Evolutionary conservation across 805 yeast genomes (phyloP).

Genomic region (Huiozyma sinensis): DNA sequence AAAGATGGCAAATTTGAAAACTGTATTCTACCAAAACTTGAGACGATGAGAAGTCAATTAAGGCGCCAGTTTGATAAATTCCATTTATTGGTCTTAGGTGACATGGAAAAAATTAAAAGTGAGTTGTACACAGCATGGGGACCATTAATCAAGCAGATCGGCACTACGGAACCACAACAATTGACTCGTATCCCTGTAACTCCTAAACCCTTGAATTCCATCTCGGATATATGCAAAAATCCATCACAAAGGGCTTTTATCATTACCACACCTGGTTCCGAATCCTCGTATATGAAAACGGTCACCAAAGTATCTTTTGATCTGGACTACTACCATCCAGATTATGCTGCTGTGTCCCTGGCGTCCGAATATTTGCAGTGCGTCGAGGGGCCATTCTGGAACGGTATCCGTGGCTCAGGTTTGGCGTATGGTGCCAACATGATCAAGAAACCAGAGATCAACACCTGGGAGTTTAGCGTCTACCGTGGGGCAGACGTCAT

Average conservation of each 20-base stretch:
- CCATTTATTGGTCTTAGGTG: conserved; percentile 64
- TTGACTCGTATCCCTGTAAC: conserved; percentile 24
- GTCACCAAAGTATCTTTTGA: conserved; percentile 46
- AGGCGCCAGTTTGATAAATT: conserved; percentile 41
- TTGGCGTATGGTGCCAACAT: conserved; percentile 81
- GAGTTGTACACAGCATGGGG: conserved; percentile 21
- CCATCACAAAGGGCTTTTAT: conserved; percentile 47
- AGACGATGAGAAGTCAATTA: conserved; percentile 43
- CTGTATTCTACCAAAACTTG: conserved; percentile 24
- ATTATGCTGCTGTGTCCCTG: conserved; percentile 58
- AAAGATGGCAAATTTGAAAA: conserved; percentile 42
- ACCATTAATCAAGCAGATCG: conserved; percentile 11
- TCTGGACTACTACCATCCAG: conserved; percentile 38
- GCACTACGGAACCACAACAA: not conserved
- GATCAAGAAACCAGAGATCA: conserved; percentile 49
- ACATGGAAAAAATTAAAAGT: conserved; percentile 36
- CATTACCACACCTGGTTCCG: conserved; percentile 72
- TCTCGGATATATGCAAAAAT: conserved; percentile 44
- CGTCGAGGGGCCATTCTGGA: conserved; percentile 96
- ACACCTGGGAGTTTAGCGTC: conserved; percentile 53
- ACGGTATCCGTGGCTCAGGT: conserved; percentile 90
- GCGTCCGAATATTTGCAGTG: conserved; percentile 70
- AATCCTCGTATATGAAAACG: conserved; percentile 59
- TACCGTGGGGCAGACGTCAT: conserved; percentile 79
- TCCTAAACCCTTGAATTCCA: conserved; percentile 44